phyloP scores from a whole-genome alignment of 2,329 filamentous ascomycete species.

The Xylariaceae sp. region DNA sequence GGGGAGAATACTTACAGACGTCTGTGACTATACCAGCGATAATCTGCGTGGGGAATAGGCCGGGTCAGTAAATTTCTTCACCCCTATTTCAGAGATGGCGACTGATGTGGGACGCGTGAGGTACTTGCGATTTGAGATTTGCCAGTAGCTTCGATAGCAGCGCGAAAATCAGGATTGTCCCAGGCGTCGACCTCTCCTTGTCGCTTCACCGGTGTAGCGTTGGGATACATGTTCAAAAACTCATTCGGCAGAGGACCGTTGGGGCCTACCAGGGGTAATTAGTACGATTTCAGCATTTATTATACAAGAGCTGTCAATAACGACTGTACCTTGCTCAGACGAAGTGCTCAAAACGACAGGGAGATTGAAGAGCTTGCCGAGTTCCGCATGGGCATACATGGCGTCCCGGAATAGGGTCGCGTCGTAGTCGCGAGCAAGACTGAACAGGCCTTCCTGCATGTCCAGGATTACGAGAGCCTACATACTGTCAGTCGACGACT shows the following conservation, averaged over 20 bases:
- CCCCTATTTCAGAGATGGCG: too few species aligned
- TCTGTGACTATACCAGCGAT: slow-evolving; percentile 70
- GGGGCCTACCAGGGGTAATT: slow-evolving; percentile 44
- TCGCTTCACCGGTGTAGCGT: slow-evolving; percentile 61
- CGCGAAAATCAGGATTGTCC: slow-evolving; percentile 68
- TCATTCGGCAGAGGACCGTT: slow-evolving; percentile 70
- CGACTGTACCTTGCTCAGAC: slow-evolving; percentile 47
- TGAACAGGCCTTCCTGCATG: slow-evolving; percentile 56
- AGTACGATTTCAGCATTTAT: not conserved
- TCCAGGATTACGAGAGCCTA: slow-evolving; percentile 56
- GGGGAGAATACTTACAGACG: slow-evolving; percentile 50
- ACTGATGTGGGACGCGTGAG: too few species aligned
- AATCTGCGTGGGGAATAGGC: slow-evolving; percentile 36
- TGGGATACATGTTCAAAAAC: slow-evolving; percentile 63
- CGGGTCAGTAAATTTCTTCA: too few species aligned
- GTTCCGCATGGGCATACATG: slow-evolving; percentile 63
- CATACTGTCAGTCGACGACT: slow-evolving; percentile 24
- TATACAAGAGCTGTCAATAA: not conserved
- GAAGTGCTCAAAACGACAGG: slow-evolving; percentile 70
- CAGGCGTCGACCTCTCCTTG: slow-evolving; percentile 73
- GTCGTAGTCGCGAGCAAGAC: slow-evolving; percentile 62
- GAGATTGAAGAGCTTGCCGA: slow-evolving; percentile 63
- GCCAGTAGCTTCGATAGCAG: slow-evolving; percentile 60
- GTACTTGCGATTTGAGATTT: slow-evolving; percentile 54
- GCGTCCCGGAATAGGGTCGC: slow-evolving; percentile 61